A percentile compares a stretch with the other conserved stretches of the same genome.
Evolutionary conservation across 2,329 filamentous ascomycete genomes (phyloP).

Genomic region (Aspergillus thermomutatus): DNA sequence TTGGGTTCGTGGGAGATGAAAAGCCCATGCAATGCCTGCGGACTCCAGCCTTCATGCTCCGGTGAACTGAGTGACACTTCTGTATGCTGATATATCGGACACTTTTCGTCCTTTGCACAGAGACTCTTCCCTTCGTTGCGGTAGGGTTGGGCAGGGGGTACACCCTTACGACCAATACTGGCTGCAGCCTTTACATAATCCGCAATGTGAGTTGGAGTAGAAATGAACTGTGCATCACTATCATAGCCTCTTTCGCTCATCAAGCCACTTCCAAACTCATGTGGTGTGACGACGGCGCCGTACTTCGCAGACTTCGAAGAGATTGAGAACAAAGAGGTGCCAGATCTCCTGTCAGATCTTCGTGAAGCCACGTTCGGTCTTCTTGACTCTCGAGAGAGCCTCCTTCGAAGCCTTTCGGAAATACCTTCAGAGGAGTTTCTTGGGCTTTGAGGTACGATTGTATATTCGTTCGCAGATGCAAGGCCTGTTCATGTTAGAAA

Average conservation of each 20-base stretch:
- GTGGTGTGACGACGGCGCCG: conserved; percentile 7
- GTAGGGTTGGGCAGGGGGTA: conserved; percentile 5
- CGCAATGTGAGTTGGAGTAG: conserved; percentile 26
- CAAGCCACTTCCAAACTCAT: conserved; percentile 31
- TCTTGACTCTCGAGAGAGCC: conserved; percentile 32
- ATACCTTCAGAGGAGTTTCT: conserved; percentile 21
- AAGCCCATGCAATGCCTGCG: conserved; percentile 3
- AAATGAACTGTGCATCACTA: conserved; percentile 40
- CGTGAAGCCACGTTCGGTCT: conserved; percentile 11
- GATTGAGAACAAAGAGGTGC: conserved; percentile 18
- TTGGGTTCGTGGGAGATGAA: conserved; percentile 5
- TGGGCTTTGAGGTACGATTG: background rate
- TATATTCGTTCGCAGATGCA: conserved; percentile 9
- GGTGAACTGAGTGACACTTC: conserved; percentile 5
- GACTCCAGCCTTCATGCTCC: conserved; percentile 7
- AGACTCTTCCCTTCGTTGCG: conserved; percentile 2
- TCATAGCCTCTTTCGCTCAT: conserved; percentile 40
- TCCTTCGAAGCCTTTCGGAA: conserved; percentile 28
- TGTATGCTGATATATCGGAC: background rate
- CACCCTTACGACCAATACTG: conserved; percentile 8
- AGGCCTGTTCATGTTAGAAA: conserved; percentile 6
- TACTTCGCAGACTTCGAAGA: conserved; percentile 13
- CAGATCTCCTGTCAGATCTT: conserved; percentile 11
- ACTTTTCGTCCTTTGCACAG: conserved; percentile 2
- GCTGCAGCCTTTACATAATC: conserved; percentile 6